Evolutionary conservation across 2,329 filamentous ascomycete genomes (phyloP).

Genomic region (Sordariomycetes sp.): DNA sequence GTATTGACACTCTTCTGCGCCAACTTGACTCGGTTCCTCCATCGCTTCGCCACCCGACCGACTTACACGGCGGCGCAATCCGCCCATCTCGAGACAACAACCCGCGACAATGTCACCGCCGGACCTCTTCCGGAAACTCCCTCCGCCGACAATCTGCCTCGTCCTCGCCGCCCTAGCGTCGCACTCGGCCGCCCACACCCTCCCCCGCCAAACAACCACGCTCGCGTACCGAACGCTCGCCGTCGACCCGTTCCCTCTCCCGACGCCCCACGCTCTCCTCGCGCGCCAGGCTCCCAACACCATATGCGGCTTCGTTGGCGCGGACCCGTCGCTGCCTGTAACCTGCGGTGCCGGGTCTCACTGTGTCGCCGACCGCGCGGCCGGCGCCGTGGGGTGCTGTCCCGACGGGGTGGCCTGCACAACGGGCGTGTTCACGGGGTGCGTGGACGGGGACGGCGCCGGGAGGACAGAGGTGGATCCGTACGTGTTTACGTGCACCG

Average conservation of each 20-base stretch:
- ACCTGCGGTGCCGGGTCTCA: constrained; percentile 48
- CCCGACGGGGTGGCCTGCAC: constrained; percentile 40
- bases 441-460: constrained; percentile 39
- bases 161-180: constrained; percentile 19
- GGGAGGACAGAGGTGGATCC: constrained; percentile 41
- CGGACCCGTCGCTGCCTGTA: constrained; percentile 38
- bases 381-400: constrained; percentile 44
- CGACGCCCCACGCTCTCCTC: constrained; percentile 44
- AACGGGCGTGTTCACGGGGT: constrained; percentile 45
- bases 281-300: constrained; percentile 27
- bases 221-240: constrained; percentile 24
- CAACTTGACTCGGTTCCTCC: not conserved
- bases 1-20: not conserved
- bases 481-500: constrained; percentile 45
- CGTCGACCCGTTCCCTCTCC: constrained; percentile 26
- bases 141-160: constrained; percentile 21
- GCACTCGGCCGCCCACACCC: constrained; percentile 21
- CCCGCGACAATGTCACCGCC: constrained; percentile 13
- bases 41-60: not conserved
- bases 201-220: constrained; percentile 29
- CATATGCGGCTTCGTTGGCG: constrained; percentile 47
- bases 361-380: constrained; percentile 40
- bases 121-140: constrained; percentile 22
- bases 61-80: not conserved
- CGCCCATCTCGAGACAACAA: not conserved